Conservation (phyloP, 1,284 basidiomycete genomes). For the Earliella scabrosa region DNA sequence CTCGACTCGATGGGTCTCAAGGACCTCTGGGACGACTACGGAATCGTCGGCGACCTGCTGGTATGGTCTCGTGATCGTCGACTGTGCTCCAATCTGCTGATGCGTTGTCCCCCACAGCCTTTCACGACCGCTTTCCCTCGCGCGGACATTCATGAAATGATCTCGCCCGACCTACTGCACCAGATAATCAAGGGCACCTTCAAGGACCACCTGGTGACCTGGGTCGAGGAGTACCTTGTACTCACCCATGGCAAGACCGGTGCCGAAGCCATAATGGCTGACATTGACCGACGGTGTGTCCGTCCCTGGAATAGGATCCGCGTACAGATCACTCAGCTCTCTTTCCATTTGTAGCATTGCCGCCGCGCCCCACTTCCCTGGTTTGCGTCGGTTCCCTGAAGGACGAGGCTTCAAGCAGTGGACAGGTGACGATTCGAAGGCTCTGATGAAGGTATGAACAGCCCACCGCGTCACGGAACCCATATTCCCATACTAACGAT, state of each 20-base stretch:
- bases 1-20: not conserved
- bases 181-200: constrained; percentile 33
- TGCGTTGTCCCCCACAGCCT: constrained; percentile 4
- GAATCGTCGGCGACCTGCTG: constrained; percentile 25
- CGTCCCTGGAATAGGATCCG: constrained; percentile 4
- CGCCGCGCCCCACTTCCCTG: constrained; percentile 18
- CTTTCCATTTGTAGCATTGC: constrained; percentile 13
- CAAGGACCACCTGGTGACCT: constrained; percentile 27
- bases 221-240: constrained; percentile 19
- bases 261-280: constrained; percentile 11
- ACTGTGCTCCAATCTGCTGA: too few species aligned
- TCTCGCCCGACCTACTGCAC: constrained; percentile 8
- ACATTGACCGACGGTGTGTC: constrained; percentile 27
- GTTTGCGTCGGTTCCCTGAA: constrained; percentile 21
- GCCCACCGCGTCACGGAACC: too few species aligned
- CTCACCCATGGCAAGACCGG: constrained; percentile 6
- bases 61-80: constrained; percentile 19
- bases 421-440: constrained; percentile 27
- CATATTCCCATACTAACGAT: too few species aligned
- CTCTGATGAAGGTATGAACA: constrained; percentile 29
- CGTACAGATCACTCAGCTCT: constrained; percentile 12
- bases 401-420: constrained; percentile 29
- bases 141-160: constrained; percentile 10
- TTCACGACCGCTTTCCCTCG: constrained; percentile 13
- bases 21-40: constrained; percentile 24